These are phyloP conservation scores for Prunus kanzakura DNA, from an alignment of 306 rosid genomes.

Conservation along the genomic window DNA sequence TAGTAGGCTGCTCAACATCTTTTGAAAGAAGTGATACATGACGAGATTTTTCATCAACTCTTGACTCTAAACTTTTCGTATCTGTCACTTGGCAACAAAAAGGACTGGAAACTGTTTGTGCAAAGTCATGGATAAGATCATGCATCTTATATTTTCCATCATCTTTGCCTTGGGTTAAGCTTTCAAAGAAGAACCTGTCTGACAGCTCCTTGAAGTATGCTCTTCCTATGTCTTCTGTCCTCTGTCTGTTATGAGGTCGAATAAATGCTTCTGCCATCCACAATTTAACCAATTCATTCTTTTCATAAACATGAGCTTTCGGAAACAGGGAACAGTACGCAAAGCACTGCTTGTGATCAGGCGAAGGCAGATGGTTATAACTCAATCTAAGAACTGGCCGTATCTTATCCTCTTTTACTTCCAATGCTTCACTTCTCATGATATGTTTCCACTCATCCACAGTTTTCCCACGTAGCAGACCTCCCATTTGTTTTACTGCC, in stretches of 20 bases:
- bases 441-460: not conserved
- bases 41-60: not conserved
- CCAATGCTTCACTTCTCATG: slow-evolving; percentile 10
- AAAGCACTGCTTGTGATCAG: slow-evolving; percentile 15
- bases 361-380: slow-evolving; percentile 7
- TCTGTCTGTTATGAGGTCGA: not conserved
- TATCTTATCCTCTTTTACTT: not conserved
- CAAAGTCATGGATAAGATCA: slow-evolving; percentile 20
- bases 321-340: slow-evolving; percentile 18
- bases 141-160: slow-evolving; percentile 3
- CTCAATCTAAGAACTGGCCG: slow-evolving; percentile 19
- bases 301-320: slow-evolving; percentile 7
- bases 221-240: slow-evolving; percentile 8
- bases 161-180: not conserved
- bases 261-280: slow-evolving; percentile 21
- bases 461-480: not conserved
- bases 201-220: slow-evolving; percentile 13
- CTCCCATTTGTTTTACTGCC: slow-evolving; percentile 19
- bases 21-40: slow-evolving; percentile 4
- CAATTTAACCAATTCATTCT: slow-evolving; percentile 5
- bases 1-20: slow-evolving; percentile 8
- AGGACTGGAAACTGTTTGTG: not conserved
- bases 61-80: not conserved
- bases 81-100: slow-evolving; percentile 10
- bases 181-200: slow-evolving; percentile 16